Evolutionary conservation across 257 asterid genomes (phyloP).

Genomic region (Nicotiana paniculata): DNA sequence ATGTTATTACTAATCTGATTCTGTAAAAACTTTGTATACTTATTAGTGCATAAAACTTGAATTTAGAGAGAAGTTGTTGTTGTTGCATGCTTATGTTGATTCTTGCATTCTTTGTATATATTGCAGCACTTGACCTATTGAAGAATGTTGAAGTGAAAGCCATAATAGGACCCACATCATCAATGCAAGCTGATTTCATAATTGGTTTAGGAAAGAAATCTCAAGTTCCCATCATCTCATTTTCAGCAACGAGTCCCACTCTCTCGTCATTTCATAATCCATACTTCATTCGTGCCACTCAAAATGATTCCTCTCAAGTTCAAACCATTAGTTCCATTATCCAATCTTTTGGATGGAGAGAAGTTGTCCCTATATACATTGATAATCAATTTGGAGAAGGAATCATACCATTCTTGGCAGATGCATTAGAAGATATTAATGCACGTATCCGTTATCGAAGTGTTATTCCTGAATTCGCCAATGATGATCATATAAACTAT

Average conservation of each 20-base stretch:
- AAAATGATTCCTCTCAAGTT: constrained; percentile 42
- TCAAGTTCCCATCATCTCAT: constrained; percentile 50
- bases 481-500: constrained; percentile 25
- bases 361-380: constrained; percentile 37
- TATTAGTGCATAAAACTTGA: too few species aligned
- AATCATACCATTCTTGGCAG: constrained; percentile 34
- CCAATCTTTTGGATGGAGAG: constrained; percentile 42
- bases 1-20: too few species aligned
- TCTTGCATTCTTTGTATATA: not conserved
- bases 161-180: constrained; percentile 50
- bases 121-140: constrained; percentile 48
- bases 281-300: constrained; percentile 41
- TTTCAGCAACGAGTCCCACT: constrained; percentile 52
- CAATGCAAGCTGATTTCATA: constrained; percentile 45
- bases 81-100: not conserved
- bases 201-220: constrained; percentile 44
- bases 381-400: constrained; percentile 49
- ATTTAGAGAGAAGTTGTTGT: too few species aligned
- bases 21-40: too few species aligned
- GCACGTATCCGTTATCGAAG: constrained; percentile 39
- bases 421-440: constrained; percentile 29
- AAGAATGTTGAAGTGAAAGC: constrained; percentile 56
- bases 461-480: constrained; percentile 25
- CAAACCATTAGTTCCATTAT: constrained; percentile 32
- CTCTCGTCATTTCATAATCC: constrained; percentile 28